A percentile compares a stretch with the other conserved stretches of the same genome.
Conservation (phyloP, 352 stramenopile genomes). For the Pythium sukuiense region DNA sequence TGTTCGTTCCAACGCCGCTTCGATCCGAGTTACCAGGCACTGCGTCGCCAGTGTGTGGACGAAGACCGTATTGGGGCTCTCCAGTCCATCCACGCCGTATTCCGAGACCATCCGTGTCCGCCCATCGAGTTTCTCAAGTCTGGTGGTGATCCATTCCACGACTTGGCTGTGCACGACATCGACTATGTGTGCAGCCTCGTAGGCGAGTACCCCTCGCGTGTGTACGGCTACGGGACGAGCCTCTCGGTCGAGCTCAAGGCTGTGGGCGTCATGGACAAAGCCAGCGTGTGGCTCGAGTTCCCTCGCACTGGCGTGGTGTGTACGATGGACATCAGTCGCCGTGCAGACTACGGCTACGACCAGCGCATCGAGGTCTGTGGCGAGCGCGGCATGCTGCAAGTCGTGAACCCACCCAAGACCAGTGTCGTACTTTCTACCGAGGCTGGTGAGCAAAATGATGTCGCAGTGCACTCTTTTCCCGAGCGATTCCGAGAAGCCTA, state of each 20-base stretch:
- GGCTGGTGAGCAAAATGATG: conserved; percentile 54
- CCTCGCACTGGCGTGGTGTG: conserved; percentile 69
- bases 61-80: conserved; percentile 56
- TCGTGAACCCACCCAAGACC: conserved; percentile 71
- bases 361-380: conserved; percentile 90
- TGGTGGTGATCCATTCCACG: conserved; percentile 89
- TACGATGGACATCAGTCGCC: conserved; percentile 87
- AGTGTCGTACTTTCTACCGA: conserved; percentile 50
- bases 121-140: conserved; percentile 87
- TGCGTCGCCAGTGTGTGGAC: conserved; percentile 47
- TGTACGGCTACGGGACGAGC: conserved; percentile 85
- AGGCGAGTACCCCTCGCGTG: conserved; percentile 69
- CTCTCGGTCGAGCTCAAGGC: conserved; percentile 63
- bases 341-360: conserved; percentile 90
- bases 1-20: conserved; percentile 93
- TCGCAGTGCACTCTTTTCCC: conserved; percentile 84
- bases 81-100: conserved; percentile 85
- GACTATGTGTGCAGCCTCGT: conserved; percentile 88
- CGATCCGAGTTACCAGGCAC: conserved; percentile 83
- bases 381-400: conserved; percentile 68
- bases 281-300: conserved; percentile 82
- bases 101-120: conserved; percentile 89
- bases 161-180: conserved; percentile 91
- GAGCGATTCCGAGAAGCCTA: conserved; percentile 89
- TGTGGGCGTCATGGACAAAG: conserved; percentile 80